These are phyloP conservation scores for Nigrospora oryzae DNA, from an alignment of 2,329 filamentous ascomycete genomes.

Conservation along the genomic window DNA sequence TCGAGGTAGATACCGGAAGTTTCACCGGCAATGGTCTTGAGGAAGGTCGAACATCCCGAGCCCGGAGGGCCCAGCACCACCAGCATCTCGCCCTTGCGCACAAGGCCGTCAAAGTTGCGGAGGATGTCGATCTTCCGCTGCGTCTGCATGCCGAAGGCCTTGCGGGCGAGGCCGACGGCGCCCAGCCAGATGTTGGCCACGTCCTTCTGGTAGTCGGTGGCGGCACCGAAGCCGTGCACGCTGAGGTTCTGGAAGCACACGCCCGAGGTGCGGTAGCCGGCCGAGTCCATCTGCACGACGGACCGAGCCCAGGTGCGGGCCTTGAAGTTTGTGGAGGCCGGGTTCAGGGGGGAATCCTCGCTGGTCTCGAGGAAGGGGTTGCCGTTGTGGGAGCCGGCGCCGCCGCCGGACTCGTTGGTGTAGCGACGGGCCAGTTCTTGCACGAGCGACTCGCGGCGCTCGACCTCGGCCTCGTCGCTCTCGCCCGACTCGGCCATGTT, in stretches of 20 bases:
- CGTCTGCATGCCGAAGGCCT: slow-evolving; percentile 42
- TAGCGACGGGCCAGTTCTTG: slow-evolving; percentile 48
- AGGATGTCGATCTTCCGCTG: slow-evolving; percentile 32
- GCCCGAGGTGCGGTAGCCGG: slow-evolving; percentile 55
- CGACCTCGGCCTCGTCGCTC: slow-evolving; percentile 34
- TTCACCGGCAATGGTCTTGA: slow-evolving; percentile 76
- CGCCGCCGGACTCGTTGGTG: slow-evolving; percentile 36
- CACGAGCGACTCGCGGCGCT: slow-evolving; percentile 42
- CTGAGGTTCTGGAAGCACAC: slow-evolving; percentile 60
- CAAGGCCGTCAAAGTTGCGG: slow-evolving; percentile 36
- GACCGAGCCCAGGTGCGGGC: slow-evolving; percentile 52
- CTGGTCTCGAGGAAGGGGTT: slow-evolving; percentile 42
- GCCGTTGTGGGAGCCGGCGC: slow-evolving; percentile 17
- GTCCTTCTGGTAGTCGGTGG: slow-evolving; percentile 64
- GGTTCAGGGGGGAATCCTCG: slow-evolving; percentile 44
- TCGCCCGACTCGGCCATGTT: slow-evolving; percentile 15
- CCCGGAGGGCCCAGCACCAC: slow-evolving; percentile 51
- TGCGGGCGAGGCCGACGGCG: slow-evolving; percentile 29
- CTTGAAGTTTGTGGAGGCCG: slow-evolving; percentile 43
- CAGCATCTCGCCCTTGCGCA: slow-evolving; percentile 44
- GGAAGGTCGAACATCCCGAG: slow-evolving; percentile 68
- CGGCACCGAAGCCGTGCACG: slow-evolving; percentile 57
- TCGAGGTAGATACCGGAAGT: slow-evolving; percentile 69
- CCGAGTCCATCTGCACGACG: slow-evolving; percentile 41
- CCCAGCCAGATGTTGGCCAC: slow-evolving; percentile 54